Percentiles rank a stretch among this genome's conserved stretches.
Conservation (phyloP, 2,329 filamentous ascomycete species). For the Aureobasidium leucospermi region DNA sequence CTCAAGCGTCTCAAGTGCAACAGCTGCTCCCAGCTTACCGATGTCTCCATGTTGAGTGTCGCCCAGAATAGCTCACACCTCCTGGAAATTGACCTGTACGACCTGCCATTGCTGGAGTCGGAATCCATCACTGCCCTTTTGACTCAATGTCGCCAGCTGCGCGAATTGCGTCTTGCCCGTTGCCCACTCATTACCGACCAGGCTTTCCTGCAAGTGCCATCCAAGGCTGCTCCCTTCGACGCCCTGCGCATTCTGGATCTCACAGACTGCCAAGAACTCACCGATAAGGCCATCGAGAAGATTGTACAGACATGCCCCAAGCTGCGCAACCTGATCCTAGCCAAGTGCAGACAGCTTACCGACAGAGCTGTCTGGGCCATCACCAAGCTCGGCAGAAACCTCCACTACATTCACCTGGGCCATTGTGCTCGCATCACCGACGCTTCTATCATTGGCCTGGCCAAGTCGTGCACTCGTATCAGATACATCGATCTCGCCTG, state of each 20-base stretch:
- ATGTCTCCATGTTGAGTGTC: conserved; percentile 75
- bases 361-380: conserved; percentile 84
- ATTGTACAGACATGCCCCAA: conserved; percentile 83
- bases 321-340: conserved; percentile 83
- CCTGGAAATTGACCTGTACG: conserved; percentile 90
- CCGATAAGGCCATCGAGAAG: conserved; percentile 78
- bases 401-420: conserved; percentile 93
- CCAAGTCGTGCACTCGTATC: conserved; percentile 83
- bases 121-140: conserved; percentile 76
- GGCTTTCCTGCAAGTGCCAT: conserved; percentile 76
- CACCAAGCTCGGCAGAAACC: conserved; percentile 81
- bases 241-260: conserved; percentile 88
- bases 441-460: conserved; percentile 73
- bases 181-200: conserved; percentile 77
- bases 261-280: conserved; percentile 77
- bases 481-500: conserved; percentile 98
- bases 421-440: conserved; percentile 92
- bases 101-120: conserved; percentile 74
- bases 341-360: conserved; percentile 90
- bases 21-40: conserved; percentile 76
- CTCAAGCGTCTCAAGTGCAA: conserved; percentile 96
- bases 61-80: conserved; percentile 85
- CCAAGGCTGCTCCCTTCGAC: conserved; percentile 61
- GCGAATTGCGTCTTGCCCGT: conserved; percentile 79
- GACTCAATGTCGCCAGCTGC: conserved; percentile 69